Conservation (phyloP, 352 stramenopile species). For the Blastocystis sp. region DNA sequence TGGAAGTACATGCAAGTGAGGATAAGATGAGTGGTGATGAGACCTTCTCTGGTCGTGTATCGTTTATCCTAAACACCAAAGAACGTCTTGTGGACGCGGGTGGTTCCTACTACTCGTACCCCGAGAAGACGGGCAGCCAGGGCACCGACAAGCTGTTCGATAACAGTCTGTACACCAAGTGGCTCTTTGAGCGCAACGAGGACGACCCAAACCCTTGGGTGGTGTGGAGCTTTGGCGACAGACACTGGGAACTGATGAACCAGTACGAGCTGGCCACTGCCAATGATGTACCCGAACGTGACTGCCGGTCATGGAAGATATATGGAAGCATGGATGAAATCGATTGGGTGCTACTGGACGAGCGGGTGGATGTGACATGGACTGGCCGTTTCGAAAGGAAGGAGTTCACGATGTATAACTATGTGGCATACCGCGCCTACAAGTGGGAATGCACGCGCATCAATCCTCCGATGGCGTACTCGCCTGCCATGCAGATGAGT, state of each 20-base stretch:
- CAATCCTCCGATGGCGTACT: too few species aligned
- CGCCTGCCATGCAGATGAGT: too few species aligned
- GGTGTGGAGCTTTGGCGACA: slow-evolving; percentile 26
- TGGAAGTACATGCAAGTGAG: slow-evolving; percentile 38
- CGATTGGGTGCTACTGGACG: too few species aligned
- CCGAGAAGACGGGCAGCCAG: neutral
- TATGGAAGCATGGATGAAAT: too few species aligned
- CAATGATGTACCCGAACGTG: slow-evolving; percentile 20
- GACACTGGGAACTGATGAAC: slow-evolving; percentile 39
- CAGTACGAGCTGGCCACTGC: slow-evolving; percentile 38
- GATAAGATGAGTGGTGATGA: slow-evolving; percentile 5
- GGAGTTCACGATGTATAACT: too few species aligned
- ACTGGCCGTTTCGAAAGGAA: too few species aligned
- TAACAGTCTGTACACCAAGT: slow-evolving; percentile 36
- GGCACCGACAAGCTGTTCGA: slow-evolving; percentile 29
- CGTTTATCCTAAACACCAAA: neutral
- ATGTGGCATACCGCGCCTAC: too few species aligned
- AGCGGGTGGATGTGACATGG: too few species aligned
- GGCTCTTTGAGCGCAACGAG: neutral
- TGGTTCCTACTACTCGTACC: neutral
- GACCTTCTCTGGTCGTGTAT: slow-evolving; percentile 2
- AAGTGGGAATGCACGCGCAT: too few species aligned
- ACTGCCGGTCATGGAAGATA: slow-evolving; percentile 32
- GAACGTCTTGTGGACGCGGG: neutral
- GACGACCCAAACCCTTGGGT: neutral